phyloP scores from a whole-genome alignment of 768 basidiomycete species.

The Boletus coccyginus region DNA sequence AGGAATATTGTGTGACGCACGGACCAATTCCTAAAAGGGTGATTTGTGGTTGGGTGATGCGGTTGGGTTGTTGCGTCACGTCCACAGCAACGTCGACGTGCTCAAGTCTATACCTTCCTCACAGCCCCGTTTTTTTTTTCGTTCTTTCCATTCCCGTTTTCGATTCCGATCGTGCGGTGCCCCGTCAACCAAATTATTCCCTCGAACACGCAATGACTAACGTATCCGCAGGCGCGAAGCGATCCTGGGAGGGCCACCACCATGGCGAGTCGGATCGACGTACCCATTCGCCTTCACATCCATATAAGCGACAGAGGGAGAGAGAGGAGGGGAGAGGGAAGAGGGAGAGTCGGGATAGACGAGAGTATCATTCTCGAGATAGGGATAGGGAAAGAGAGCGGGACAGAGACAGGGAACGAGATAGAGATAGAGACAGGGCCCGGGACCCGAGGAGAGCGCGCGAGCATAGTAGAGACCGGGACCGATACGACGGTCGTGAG shows the following conservation, averaged over 20 bases:
- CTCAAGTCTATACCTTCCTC: too few species aligned
- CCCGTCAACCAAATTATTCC: conserved; percentile 59
- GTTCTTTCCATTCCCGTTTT: conserved; percentile 3
- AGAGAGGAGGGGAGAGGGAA: conserved; percentile 55
- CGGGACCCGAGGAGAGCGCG: conserved; percentile 33
- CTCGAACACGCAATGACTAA: conserved; percentile 62
- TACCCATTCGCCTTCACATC: conserved; percentile 13
- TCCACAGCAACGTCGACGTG: not conserved
- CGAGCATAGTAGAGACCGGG: conserved; percentile 29
- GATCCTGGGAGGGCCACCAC: conserved; percentile 63
- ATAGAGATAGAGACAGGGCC: too few species aligned
- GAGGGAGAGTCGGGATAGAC: conserved; percentile 38
- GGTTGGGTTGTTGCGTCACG: too few species aligned
- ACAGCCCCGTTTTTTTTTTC: not conserved
- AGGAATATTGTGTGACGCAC: not conserved
- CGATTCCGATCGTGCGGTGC: conserved; percentile 70
- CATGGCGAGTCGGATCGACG: conserved; percentile 34
- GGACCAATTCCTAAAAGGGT: conserved; percentile 15
- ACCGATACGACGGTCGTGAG: conserved; percentile 27
- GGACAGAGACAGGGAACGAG: conserved; percentile 34
- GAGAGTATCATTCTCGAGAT: conserved; percentile 32
- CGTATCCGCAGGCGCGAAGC: conserved; percentile 80
- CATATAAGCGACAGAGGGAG: conserved; percentile 53
- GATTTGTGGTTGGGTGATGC: not conserved
- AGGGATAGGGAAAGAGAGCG: conserved; percentile 33